Evolutionary conservation across 2,329 filamentous ascomycete species (phyloP), one percentile per base, ranked within the genome.

Genomic region (Arthroderma uncinatum): DNA sequence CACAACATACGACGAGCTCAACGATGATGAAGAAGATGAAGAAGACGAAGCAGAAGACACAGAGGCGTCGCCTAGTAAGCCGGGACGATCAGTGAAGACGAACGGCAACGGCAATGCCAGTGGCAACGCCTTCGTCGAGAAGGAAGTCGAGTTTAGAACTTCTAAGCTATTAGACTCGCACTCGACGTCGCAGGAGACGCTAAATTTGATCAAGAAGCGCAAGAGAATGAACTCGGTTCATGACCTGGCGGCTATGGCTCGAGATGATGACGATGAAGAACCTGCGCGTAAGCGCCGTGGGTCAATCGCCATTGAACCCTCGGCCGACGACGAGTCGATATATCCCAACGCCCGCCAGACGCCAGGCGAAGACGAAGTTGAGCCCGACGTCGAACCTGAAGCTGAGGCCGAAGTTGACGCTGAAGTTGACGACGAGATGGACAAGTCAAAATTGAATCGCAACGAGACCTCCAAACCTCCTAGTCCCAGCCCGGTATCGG

Each of bases 1-100:
- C 58, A 75, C 76, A 14, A 73, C 70, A 6, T 69, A 73, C 50
- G 70, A 76, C 21, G 70, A 74, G 55, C 67, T 71, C 36, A 74
- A 48, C 23, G 44, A 47, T 6, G 50, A 36, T 5, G 30, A 39
- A 8, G 34, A 53, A 2, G 44, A 53, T 3, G 50, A 39, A 14
- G 34, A 53, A 12, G 44, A 53, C 7, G 50, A 53, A 2, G 50
- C 25, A 7, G 50, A 53, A 53, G 61, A 68, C 61, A 37, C 64
- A 36, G 71, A 73, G 57, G 67, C 68, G 53, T 74, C 70, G 30
- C 72, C 72, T 10, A 74, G 66, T 65, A 74, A 72, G 61, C 65
- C 67, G 56, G 67, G 65, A 40, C 66, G 63, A 40, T 64, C 62
- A 37, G 68, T 67, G 6, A 69, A 68, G 53, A 66, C 64, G 55